Conservation (phyloP, 2,329 filamentous ascomycete species). For the Tolypocladium ovalisporum region DNA sequence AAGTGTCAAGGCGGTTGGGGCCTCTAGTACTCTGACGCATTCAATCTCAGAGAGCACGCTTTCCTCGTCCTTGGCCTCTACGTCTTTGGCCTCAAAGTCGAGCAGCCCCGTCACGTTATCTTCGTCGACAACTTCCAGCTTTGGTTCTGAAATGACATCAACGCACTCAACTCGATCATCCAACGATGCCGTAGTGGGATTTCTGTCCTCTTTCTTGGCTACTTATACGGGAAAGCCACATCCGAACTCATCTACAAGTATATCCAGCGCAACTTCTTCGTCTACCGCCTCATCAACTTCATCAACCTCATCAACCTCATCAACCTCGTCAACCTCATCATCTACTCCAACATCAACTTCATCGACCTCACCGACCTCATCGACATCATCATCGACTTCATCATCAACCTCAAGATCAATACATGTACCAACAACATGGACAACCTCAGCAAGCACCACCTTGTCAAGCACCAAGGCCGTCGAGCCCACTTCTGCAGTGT, state of each 20-base stretch:
- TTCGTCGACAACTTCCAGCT: background rate
- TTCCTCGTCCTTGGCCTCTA: background rate
- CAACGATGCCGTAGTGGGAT: background rate
- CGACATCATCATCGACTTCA: background rate
- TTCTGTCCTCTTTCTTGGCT: background rate
- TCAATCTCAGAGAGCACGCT: background rate
- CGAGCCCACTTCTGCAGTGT: constrained; percentile 1
- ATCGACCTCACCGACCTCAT: background rate
- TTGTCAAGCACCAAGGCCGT: background rate
- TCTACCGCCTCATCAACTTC: background rate
- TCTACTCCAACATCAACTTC: no score
- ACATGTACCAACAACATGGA: background rate
- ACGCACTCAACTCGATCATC: background rate
- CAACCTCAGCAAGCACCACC: background rate
- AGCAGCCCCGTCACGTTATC: background rate
- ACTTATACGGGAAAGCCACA: background rate
- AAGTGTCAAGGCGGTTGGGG: background rate
- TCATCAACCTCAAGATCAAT: background rate
- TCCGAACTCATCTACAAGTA: background rate
- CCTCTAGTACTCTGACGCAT: background rate
- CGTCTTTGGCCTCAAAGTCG: background rate
- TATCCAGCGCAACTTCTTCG: background rate
- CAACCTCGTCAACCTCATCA: background rate
- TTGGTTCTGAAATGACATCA: background rate
- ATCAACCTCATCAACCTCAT: background rate